These are phyloP conservation scores for Dactylonectria estremocensis DNA, from an alignment of 2,329 filamentous ascomycete genomes.

Conservation along the genomic window DNA sequence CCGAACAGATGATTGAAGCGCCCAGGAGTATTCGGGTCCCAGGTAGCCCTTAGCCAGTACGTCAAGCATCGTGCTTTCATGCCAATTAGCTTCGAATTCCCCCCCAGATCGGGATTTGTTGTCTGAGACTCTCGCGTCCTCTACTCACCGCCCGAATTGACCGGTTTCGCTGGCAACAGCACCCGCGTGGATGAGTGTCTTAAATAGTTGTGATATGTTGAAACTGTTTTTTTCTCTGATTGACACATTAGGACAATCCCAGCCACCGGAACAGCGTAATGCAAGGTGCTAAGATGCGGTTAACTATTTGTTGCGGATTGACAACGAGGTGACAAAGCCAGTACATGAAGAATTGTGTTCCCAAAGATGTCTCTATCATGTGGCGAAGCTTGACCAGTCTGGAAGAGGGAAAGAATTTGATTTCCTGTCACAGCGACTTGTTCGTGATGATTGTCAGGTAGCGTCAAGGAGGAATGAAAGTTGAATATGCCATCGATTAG, in stretches of 20 bases:
- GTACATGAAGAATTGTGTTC: constrained; percentile 11
- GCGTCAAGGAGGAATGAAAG: no score
- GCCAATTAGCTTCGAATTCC: not conserved
- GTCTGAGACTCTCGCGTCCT: not conserved
- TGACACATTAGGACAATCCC: not conserved
- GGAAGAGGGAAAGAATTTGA: constrained; percentile 7
- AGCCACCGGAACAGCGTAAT: not conserved
- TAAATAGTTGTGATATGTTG: not conserved
- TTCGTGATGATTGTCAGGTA: not conserved
- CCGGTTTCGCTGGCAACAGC: not conserved
- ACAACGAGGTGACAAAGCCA: not conserved
- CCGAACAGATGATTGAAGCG: not conserved
- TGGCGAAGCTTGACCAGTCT: constrained; percentile 8
- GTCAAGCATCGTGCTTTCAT: not conserved
- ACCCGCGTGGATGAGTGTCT: not conserved
- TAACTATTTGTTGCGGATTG: not conserved
- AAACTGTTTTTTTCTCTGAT: not conserved
- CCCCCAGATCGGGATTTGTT: no score
- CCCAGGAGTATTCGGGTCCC: not conserved
- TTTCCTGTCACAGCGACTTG: not conserved
- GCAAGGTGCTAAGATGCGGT: not conserved
- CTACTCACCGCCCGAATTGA: not conserved
- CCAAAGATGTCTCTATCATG: not conserved
- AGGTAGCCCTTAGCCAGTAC: not conserved
- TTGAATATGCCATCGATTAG: not conserved